These are phyloP conservation scores for Phoenix roebelenii DNA, from an alignment of 176 grass and related monocot genomes.

Conservation along the genomic window DNA sequence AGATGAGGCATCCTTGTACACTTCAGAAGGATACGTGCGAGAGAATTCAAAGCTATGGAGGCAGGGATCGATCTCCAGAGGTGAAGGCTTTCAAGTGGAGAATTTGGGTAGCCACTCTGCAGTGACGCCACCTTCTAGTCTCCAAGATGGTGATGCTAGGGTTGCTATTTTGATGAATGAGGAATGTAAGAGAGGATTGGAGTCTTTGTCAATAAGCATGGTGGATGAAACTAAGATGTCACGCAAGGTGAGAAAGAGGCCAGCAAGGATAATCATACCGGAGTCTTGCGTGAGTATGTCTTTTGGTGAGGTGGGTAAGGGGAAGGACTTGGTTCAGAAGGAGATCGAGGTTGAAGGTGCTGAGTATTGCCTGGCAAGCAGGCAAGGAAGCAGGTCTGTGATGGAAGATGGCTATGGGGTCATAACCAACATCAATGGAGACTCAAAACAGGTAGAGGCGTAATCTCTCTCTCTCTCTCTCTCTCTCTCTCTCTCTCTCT, in stretches of 20 bases:
- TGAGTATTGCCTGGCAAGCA: conserved; percentile 46
- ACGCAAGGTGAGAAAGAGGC: conserved; percentile 31
- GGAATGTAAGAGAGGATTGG: too few relatives aligned
- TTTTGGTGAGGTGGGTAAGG: neutral
- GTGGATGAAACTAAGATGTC: neutral
- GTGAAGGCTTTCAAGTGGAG: too few relatives aligned
- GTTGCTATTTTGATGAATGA: too few relatives aligned
- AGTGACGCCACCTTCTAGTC: too few relatives aligned
- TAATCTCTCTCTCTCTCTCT: too few relatives aligned
- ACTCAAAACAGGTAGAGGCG: conserved; percentile 42
- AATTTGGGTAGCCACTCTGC: too few relatives aligned
- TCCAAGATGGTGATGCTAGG: too few relatives aligned
- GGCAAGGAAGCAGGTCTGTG: conserved; percentile 39
- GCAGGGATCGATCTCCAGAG: too few relatives aligned
- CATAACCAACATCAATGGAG: conserved; percentile 13
- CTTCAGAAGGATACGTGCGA: too few relatives aligned
- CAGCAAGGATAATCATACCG: conserved; percentile 49
- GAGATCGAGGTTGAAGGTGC: conserved; percentile 28
- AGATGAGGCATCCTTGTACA: neutral
- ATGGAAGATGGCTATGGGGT: conserved; percentile 73
- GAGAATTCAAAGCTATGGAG: too few relatives aligned
- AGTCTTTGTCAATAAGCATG: too few relatives aligned
- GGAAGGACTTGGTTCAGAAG: conserved; percentile 12
- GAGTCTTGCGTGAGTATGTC: conserved; percentile 3
- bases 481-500: too few relatives aligned